Conservation (phyloP, 352 stramenopile species). For the Globisporangium uncinulatum region DNA sequence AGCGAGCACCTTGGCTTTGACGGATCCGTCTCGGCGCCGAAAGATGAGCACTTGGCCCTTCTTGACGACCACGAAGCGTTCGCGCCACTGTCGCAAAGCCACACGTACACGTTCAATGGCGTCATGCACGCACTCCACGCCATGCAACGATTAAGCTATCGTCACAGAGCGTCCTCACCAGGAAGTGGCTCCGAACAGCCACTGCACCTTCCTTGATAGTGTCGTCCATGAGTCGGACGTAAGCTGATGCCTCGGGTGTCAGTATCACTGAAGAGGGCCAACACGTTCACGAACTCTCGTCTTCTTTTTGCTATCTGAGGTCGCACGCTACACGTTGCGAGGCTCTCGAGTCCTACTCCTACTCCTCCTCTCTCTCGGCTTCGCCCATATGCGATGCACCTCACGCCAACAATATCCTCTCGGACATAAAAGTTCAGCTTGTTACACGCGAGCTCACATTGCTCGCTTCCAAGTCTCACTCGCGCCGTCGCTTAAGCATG, state of each 20-base stretch:
- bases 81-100: conserved; percentile 41
- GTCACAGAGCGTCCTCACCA: conserved; percentile 21
- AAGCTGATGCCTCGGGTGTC: background rate
- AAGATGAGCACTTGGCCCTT: conserved; percentile 42
- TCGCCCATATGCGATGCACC: no score
- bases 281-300: background rate
- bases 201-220: conserved; percentile 58
- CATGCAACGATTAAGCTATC: no score
- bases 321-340: no score
- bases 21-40: conserved; percentile 30
- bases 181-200: conserved; percentile 54
- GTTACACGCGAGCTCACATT: no score
- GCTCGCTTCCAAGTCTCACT: no score
- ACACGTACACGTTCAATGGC: background rate
- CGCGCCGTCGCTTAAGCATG: no score
- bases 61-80: conserved; percentile 54
- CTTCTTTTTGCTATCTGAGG: no score
- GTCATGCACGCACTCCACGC: background rate
- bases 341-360: no score
- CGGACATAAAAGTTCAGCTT: no score
- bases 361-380: no score
- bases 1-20: conserved; percentile 52
- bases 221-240: conserved; percentile 5
- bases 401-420: no score
- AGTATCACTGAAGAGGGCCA: background rate